Base-by-base conservation (phyloP, 306 rosid species). In the Prunus padus region DNA sequence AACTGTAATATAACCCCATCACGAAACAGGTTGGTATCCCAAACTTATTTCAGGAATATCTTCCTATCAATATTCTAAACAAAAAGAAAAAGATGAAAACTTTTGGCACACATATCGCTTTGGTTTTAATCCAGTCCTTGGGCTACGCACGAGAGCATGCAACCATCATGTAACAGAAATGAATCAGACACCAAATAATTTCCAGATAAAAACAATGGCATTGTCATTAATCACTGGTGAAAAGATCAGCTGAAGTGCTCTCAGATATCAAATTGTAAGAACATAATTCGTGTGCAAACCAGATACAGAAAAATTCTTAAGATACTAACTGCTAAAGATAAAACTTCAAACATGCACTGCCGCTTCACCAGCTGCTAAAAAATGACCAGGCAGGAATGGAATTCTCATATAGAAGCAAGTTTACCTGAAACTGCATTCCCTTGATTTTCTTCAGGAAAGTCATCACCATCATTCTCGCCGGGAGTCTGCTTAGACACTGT, bases 341-440 rank as follows among this genome's bases (percentile, higher is more conserved):
- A 67, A 20, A 79, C 62, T 80, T 74, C 28, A 79, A 77, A 72
- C 59, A 79, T 63, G 76, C 81, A 25, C 79, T 60, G 81, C 73
- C 55, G 82, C 80, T 75, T 47, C 37, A 49, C 40, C 54, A 14
- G 37, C 18, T 16, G 74, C 80, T 26, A 74, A 65, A 65, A 52
- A 26, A 11, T 4, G 62, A 1, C 19, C 20, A 50, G 45, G 51
- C 42, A 64, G 13, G 19, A 65, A 18, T 63, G 80, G 77, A 65
- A n/a, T 74, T 50, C 82, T 90, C 87, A 91, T 71, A 81, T 78
- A 51, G 93, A 84, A 60, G 86, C 81, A 82, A 80, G 85, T 86
- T 85, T 90, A 86, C 85, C 84, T 60, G 75, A 65, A 47, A 69
- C 4, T 62, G 75, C 90, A 82, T 51, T 86, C 49, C 84, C 88